These are phyloP conservation scores for Plantago lanceolata DNA, from an alignment of 305 asterid species.

Conservation along the genomic window DNA sequence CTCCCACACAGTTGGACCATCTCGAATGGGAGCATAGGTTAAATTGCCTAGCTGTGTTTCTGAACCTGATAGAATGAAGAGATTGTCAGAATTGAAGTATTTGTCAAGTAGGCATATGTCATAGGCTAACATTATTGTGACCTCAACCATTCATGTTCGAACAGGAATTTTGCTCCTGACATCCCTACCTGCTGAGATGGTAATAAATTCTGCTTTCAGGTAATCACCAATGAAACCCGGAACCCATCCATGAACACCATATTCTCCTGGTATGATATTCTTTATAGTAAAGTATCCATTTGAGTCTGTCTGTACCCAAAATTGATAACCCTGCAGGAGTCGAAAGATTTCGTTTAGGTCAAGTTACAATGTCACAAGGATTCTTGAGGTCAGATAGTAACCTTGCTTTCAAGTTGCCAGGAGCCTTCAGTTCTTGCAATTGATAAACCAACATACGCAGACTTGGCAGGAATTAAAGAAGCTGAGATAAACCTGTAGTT, in stretches of 20 bases:
- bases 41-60: conserved; percentile 38
- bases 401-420: conserved; percentile 65
- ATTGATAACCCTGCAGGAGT: conserved; percentile 41
- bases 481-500: conserved; percentile 35
- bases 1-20: conserved; percentile 48
- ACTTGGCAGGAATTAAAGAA: conserved; percentile 38
- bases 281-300: conserved; percentile 39
- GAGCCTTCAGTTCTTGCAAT: conserved; percentile 42
- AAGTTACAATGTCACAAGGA: neutral
- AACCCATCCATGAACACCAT: conserved; percentile 47
- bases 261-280: conserved; percentile 43
- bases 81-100: neutral
- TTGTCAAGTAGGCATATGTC: too few species aligned
- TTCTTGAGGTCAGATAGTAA: neutral
- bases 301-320: conserved; percentile 43
- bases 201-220: conserved; percentile 30
- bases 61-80: conserved; percentile 29
- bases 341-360: neutral
- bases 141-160: neutral
- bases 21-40: conserved; percentile 36
- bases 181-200: conserved; percentile 34
- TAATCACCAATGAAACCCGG: conserved; percentile 53
- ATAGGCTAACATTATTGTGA: too few species aligned
- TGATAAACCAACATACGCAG: conserved; percentile 45
- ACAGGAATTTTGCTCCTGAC: neutral